phyloP scores from a whole-genome alignment of 306 rosid species.

The Canavalia ensiformis region DNA sequence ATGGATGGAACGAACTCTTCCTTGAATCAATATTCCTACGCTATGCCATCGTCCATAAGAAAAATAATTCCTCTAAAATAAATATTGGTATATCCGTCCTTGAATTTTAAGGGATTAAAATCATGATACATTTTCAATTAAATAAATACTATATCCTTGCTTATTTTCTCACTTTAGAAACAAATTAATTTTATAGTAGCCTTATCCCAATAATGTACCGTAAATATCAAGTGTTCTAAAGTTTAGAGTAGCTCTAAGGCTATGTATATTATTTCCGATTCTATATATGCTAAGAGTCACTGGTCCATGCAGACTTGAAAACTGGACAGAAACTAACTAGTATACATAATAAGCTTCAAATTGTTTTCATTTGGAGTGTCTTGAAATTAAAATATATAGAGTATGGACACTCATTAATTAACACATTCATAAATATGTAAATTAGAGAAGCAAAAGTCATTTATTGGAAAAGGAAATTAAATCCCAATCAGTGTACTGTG shows the following conservation, averaged over 20 bases:
- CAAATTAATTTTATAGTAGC: background rate
- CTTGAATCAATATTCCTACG: background rate
- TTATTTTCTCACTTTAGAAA: background rate
- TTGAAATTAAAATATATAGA: background rate
- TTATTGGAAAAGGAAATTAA: background rate
- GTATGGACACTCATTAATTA: background rate
- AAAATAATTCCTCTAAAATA: background rate
- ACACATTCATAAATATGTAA: background rate
- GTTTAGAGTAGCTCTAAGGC: background rate
- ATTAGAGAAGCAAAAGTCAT: background rate
- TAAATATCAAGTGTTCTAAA: background rate
- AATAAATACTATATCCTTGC: background rate
- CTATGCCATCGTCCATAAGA: background rate
- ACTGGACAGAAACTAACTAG: conserved; percentile 2
- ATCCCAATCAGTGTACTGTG: background rate
- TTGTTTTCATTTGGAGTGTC: conserved; percentile 3
- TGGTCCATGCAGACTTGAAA: background rate
- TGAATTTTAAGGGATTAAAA: background rate
- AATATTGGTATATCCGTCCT: background rate
- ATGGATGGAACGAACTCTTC: background rate
- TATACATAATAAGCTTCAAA: background rate
- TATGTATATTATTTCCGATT: background rate
- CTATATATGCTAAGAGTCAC: background rate
- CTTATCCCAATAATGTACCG: background rate
- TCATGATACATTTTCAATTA: background rate